phyloP scores from a whole-genome alignment of 495 filamentous ascomycete species.

The Haplographium delicatum region DNA sequence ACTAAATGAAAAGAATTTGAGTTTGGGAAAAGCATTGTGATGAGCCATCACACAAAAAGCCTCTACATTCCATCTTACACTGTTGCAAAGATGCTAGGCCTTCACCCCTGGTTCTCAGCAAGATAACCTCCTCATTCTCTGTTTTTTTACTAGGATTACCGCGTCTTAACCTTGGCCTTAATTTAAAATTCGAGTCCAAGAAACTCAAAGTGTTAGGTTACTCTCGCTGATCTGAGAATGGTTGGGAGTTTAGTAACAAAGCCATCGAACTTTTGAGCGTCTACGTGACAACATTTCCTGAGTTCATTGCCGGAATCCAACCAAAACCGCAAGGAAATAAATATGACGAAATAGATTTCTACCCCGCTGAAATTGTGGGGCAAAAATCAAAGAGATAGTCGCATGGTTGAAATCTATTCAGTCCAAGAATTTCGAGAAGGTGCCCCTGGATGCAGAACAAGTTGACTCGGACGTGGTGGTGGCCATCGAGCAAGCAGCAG shows the following conservation, averaged over 20 bases:
- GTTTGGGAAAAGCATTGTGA: conserved; percentile 70
- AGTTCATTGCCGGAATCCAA: conserved; percentile 86
- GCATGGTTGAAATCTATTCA: conserved; percentile 89
- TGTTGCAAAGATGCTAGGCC: conserved; percentile 71
- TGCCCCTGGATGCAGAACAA: conserved; percentile 92
- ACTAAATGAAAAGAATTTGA: conserved; percentile 68
- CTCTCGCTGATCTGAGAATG: conserved; percentile 72
- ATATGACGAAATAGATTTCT: conserved; percentile 67
- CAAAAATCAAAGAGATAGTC: conserved; percentile 77
- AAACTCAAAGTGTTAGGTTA: conserved; percentile 97
- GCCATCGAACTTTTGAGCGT: conserved; percentile 72
- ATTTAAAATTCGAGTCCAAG: conserved; percentile 92
- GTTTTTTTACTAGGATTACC: conserved; percentile 72
- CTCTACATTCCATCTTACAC: conserved; percentile 82
- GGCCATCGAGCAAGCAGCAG: conserved; percentile 72
- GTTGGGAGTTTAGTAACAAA: conserved; percentile 93
- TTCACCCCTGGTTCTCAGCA: conserved; percentile 86
- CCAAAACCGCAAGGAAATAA: conserved; percentile 67
- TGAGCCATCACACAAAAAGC: conserved; percentile 55
- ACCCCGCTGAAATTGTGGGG: conserved; percentile 58
- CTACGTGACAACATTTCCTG: conserved; percentile 92
- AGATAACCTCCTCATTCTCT: conserved; percentile 89
- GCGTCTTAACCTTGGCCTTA: conserved; percentile 83
- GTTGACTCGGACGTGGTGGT: conserved; percentile 86
- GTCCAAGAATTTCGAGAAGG: conserved; percentile 83